Base-by-base conservation (phyloP, 75 land plant genomes). In the Isoetes taiwanensis region DNA sequence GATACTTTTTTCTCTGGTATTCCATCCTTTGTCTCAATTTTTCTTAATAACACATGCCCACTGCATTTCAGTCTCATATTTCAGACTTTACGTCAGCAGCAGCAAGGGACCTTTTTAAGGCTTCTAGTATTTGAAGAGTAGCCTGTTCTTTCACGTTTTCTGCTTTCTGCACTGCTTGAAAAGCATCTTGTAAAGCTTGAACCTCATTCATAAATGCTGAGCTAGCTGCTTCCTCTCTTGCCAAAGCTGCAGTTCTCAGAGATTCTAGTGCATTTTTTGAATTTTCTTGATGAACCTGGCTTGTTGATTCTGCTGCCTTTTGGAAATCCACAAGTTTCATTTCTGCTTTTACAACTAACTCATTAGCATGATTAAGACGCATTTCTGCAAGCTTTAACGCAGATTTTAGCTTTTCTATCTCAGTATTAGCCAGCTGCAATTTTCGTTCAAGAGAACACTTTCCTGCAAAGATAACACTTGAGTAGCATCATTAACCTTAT, bases 41-140 rank as follows among this genome's bases (percentile, higher is more conserved):
- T 68, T 64, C 60, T 82, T 83, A 28, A 73, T 72, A 40, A 52
- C 56, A 54, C 72, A 65, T 20, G 86, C 76, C 56, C 80, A 62
- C 52, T 67, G 64, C 59, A 68, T 80, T 83, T n/a, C n/a, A n/a
- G n/a, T n/a, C n/a, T n/a, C 86, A 82, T 24, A 69, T 70, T 33
- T 56, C 59, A 34, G 48, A 55, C 16, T 73, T 52, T 52, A 72
- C 41, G 64, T 82, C 83, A 24, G 76, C 53, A 38, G 77, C 63
- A 30, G 53, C 59, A n/a, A 82, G 38, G 19, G 86, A 72, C 41
- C 82, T 69, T 52, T 80, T 79, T 2, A 82, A 39, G 4, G 79
- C 79, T 65, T 65, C 64, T 58, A 54, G 73, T 61, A 73, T 72
- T 57, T 73, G 66, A 34, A 54, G 25, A 62, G 70, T 71, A 2